Base-by-base conservation (phyloP, 768 basidiomycete species). In the Termitomyces sp. region DNA sequence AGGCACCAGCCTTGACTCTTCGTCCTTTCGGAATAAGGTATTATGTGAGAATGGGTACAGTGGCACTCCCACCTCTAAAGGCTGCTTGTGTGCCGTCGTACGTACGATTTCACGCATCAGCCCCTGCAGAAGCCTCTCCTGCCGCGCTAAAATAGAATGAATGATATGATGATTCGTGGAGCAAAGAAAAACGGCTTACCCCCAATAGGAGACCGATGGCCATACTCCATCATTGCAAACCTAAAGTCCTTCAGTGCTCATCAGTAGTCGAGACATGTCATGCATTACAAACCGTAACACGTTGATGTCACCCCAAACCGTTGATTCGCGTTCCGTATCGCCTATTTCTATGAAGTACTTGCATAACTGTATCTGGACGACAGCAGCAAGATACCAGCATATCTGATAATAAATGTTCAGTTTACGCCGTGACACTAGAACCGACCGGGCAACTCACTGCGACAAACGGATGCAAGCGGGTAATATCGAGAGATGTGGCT, bases 351-450 rank as follows among this genome's bases (percentile, higher is more conserved):
- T 92, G 66, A 85, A 88, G 64, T 89, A 85, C 66, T 89, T 91
- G 79, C 91, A 94, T 39, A 90, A 75, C 63, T 93, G 90, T 46
- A 93, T 84, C 66, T 91, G 86, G 4, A 93, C 88, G 5, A 89
- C 90, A 14, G 91, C 91, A 7, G 91, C 91, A 16, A 94, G 82
- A 69, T 94, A 93, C 91, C 91, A 94, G 68, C 90, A 91, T 45
- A 93, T 92, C 89, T 91, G 58, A 45, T 60, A 52, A 55, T 23
- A 1, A 3, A 25, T 37, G 53, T 63, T 51, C 5, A 58, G 48
- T 10, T 41, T 35, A 12, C 19, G 17, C 17, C 2, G 21, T 21
- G 1, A 3, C n/a, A 49, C 37, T 14, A 30, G 10, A 47, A 21
- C 3, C 40, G 11, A 49, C 61, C 32, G 54, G 21, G 16, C 42